A percentile compares a stretch with the other conserved stretches of the same genome.
Conservation (phyloP, 139 green algal species). For the Astrephomene gubernaculifera region DNA sequence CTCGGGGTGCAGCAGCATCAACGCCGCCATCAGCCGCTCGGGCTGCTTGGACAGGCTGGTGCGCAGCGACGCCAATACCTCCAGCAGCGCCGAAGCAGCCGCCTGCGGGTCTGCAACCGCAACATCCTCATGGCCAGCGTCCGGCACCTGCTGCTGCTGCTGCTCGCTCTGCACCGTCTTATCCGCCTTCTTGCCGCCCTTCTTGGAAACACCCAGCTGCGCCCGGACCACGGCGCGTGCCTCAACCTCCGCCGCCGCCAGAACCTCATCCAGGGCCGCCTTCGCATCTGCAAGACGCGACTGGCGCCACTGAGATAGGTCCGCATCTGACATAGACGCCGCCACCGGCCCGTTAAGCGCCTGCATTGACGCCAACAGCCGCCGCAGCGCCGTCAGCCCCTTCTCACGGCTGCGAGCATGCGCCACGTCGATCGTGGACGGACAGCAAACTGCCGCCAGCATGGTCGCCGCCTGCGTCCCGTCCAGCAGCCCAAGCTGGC, state of each 20-base stretch:
- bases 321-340: background rate
- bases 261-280: conserved; percentile 6
- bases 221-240: conserved; percentile 4
- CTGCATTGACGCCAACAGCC: conserved; percentile 8
- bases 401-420: conserved; percentile 1
- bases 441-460: background rate
- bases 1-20: conserved; percentile 21
- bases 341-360: background rate
- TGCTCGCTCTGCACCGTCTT: no score
- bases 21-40: conserved; percentile 1
- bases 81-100: conserved; percentile 4
- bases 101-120: background rate
- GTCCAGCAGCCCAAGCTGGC: conserved; percentile 31
- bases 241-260: conserved; percentile 19
- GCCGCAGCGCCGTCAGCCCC: conserved; percentile 13
- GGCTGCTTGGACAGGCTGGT: background rate
- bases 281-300: background rate
- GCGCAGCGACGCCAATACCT: background rate
- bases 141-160: background rate
- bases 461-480: background rate
- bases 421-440: background rate
- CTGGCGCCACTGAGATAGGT: background rate
- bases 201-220: background rate
- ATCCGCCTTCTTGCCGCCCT: background rate
- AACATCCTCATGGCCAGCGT: no score